Evolutionary conservation across 169 alveolate species (phyloP).

Genomic region (Ichthyophthirius multifiliis): DNA sequence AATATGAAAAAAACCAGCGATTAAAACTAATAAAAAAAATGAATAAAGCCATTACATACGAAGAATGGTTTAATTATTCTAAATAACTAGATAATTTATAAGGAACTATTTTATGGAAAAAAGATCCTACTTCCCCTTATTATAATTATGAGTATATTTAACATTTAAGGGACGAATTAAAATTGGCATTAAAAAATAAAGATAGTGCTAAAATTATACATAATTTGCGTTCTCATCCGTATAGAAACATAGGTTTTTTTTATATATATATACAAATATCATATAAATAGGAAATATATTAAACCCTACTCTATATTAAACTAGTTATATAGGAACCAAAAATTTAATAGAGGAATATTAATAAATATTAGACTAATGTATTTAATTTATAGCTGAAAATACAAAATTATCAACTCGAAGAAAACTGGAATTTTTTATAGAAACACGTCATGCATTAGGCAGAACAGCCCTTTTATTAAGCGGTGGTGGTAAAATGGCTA

Average conservation of each 20-base stretch:
- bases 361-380: conserved; percentile 47
- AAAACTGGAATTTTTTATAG: conserved; percentile 62
- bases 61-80: conserved; percentile 44
- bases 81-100: conserved; percentile 24
- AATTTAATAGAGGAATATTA: conserved; percentile 54
- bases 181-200: conserved; percentile 23
- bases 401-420: not conserved
- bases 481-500: conserved; percentile 72
- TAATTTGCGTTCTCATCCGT: conserved; percentile 39
- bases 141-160: conserved; percentile 39
- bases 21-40: not conserved
- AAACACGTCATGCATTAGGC: conserved; percentile 63
- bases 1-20: not conserved
- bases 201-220: conserved; percentile 40
- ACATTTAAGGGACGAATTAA: conserved; percentile 1
- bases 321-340: conserved; percentile 61
- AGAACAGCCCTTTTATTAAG: conserved; percentile 63
- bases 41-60: conserved; percentile 1
- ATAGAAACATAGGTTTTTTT: conserved; percentile 57
- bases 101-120: conserved; percentile 48
- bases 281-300: conserved; percentile 55
- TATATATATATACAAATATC: no score
- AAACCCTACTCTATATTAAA: conserved; percentile 45
- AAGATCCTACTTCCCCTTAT: not conserved
- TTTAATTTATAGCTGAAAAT: conserved; percentile 33